Evolutionary conservation across 2,329 filamentous ascomycete species (phyloP).

Genomic region (Paraphoma sp.): DNA sequence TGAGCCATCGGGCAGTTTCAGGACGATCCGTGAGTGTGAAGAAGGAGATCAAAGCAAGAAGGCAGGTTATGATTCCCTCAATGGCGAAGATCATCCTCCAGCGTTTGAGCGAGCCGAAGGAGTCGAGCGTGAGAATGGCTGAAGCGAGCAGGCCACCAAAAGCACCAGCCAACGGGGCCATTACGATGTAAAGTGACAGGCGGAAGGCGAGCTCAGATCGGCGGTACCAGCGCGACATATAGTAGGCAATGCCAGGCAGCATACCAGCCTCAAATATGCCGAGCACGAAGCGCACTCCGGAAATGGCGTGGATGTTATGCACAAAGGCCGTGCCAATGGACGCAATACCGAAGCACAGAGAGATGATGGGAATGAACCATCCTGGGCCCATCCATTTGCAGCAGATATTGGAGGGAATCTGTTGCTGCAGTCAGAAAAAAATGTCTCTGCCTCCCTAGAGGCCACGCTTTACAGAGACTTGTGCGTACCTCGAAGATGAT

Average conservation of each 20-base stretch:
- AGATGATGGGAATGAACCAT: conserved; percentile 71
- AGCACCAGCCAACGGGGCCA: conserved; percentile 72
- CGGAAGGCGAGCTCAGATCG: conserved; percentile 71
- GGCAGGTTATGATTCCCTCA: conserved; percentile 70
- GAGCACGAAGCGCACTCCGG: conserved; percentile 70
- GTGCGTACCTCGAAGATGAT: conserved; percentile 60
- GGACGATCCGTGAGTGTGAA: conserved; percentile 72
- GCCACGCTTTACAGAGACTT: conserved; percentile 62
- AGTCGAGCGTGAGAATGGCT: conserved; percentile 67
- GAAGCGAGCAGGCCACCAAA: conserved; percentile 71
- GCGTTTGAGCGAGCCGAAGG: conserved; percentile 61
- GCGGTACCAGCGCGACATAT: conserved; percentile 75
- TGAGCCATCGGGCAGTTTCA: conserved; percentile 71
- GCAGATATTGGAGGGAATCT: conserved; percentile 71
- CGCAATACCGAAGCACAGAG: conserved; percentile 67
- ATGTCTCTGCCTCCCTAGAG: background rate
- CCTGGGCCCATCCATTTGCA: conserved; percentile 77
- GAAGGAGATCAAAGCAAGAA: conserved; percentile 66
- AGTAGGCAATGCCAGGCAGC: conserved; percentile 77
- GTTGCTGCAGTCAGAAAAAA: conserved; percentile 53
- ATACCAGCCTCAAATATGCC: conserved; percentile 75
- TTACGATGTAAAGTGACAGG: conserved; percentile 72
- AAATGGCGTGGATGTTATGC: conserved; percentile 58
- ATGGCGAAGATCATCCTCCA: conserved; percentile 78
- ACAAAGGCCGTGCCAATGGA: conserved; percentile 73